Percentiles rank a stretch among this genome's conserved stretches.
Conservation (phyloP, 768 basidiomycete genomes). For the Xerocomellus chrysenteron region DNA sequence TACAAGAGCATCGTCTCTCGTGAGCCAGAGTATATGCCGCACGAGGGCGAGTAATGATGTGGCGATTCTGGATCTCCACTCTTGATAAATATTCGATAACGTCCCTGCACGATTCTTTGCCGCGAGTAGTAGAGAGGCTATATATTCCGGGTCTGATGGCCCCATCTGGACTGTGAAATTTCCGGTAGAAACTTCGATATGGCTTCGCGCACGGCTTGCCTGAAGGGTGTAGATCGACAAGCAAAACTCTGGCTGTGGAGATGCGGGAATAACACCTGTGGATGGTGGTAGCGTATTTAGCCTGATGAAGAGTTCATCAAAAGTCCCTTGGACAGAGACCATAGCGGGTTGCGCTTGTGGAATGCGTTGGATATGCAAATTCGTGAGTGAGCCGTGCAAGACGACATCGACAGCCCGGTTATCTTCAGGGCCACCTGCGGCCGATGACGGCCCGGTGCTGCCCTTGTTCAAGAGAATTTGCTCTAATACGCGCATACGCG, state of each 20-base stretch:
- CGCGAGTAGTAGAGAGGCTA: conserved; percentile 14
- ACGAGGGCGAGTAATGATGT: conserved; percentile 41
- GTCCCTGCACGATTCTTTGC: conserved; percentile 8
- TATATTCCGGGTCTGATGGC: conserved; percentile 32
- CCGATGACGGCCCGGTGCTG: background rate
- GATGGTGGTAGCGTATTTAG: conserved; percentile 9
- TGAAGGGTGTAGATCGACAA: conserved; percentile 21
- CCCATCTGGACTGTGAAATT: conserved; percentile 26
- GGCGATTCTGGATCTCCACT: conserved; percentile 31
- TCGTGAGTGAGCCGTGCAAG: conserved; percentile 15
- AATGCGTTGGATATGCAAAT: conserved; percentile 15
- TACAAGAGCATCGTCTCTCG: conserved; percentile 50
- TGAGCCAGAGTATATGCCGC: conserved; percentile 48
- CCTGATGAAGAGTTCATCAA: conserved; percentile 18
- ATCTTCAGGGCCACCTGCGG: background rate
- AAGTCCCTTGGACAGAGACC: conserved; percentile 2
- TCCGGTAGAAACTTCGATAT: conserved; percentile 21
- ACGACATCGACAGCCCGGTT: conserved; percentile 16
- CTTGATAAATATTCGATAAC: conserved; percentile 23
- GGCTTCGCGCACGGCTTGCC: conserved; percentile 7
- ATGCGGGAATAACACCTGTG: background rate
- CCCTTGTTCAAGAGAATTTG: conserved; percentile 33
- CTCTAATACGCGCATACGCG: conserved; percentile 46
- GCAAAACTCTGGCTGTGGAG: conserved; percentile 19
- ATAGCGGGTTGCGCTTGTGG: background rate